A percentile compares a stretch with the other conserved stretches of the same genome.
phyloP scores from a whole-genome alignment of 768 basidiomycete genomes.

The Mycena rebaudengoi region DNA sequence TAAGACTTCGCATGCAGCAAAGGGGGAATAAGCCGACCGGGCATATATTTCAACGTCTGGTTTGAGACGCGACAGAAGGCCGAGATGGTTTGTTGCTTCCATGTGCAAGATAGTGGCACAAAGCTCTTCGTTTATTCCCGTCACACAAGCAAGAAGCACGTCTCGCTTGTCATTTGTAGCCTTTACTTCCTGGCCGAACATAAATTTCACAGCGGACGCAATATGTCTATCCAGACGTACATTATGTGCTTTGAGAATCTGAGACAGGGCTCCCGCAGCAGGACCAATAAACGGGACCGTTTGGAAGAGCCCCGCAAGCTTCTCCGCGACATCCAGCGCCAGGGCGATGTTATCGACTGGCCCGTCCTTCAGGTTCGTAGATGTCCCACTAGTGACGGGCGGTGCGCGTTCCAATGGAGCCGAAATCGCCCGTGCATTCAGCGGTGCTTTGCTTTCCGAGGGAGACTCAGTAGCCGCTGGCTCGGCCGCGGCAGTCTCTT shows the following conservation, averaged over 20 bases:
- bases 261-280: not conserved
- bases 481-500: too few species aligned
- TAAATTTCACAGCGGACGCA: too few species aligned
- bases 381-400: too few species aligned
- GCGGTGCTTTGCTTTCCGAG: too few species aligned
- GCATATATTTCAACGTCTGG: conserved; percentile 1
- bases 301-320: not conserved
- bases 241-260: not conserved
- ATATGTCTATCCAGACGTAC: not conserved
- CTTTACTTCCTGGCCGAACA: not conserved
- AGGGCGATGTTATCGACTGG: not conserved
- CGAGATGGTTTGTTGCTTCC: conserved; percentile 3
- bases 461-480: too few species aligned
- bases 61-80: not conserved
- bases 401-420: too few species aligned
- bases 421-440: too few species aligned
- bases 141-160: not conserved
- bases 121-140: not conserved
- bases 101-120: conserved; percentile 3
- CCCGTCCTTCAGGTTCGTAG: too few species aligned
- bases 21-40: not conserved
- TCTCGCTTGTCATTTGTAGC: not conserved
- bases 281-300: not conserved
- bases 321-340: not conserved
- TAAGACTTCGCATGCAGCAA: not conserved